Base-by-base conservation (phyloP, 2,329 filamentous ascomycete species). In the Nothopassalora personata region DNA sequence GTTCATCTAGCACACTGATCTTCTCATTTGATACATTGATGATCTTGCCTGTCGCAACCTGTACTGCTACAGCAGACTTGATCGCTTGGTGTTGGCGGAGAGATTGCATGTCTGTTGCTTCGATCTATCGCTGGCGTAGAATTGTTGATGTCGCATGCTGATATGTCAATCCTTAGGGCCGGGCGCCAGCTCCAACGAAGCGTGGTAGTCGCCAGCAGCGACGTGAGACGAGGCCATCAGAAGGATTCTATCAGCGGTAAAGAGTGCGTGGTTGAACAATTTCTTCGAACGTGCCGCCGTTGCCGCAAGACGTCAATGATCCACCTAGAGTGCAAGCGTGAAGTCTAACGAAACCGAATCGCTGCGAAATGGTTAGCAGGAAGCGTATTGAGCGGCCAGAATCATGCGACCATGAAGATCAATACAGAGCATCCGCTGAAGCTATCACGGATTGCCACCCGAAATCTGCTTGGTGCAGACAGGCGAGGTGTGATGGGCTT, bases 391-490 rank as follows among this genome's bases (percentile, higher is more conserved):
- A 7, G 10, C 7, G 8, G 34, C 34, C 4, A 11, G 2, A 36
- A 23, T 23, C 23, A 43, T 18, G 39, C 39, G 15, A 43, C 63
- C 4, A 54, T 76, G 30, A 64, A 68, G 6, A 72, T 76, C 63
- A 76, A 76, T 60, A 59, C 71, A 18, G 68, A 69, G 49, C 74
- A 77, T 59, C 73, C 74, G 3, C 68, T 75, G 30, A 76, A 76
- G 58, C 66, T 77, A n/a, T 70, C 75, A 0, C 64, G 75, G 2
- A 73, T 77, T 31, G 73, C 72, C 7, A 73, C 76, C 53, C 63
- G 69, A 1, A 64, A 63, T 13, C 62, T 70, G n/a, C 60, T 74
- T 1, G 52, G 60, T 1, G 64, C 64, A 1, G 66, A 72, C 28
- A 75, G 75, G 61, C 71, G 70, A 49, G 72, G 72, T 19, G 72